phyloP scores from a whole-genome alignment of 169 alveolate genomes.

The Plasmodium gonderi region DNA sequence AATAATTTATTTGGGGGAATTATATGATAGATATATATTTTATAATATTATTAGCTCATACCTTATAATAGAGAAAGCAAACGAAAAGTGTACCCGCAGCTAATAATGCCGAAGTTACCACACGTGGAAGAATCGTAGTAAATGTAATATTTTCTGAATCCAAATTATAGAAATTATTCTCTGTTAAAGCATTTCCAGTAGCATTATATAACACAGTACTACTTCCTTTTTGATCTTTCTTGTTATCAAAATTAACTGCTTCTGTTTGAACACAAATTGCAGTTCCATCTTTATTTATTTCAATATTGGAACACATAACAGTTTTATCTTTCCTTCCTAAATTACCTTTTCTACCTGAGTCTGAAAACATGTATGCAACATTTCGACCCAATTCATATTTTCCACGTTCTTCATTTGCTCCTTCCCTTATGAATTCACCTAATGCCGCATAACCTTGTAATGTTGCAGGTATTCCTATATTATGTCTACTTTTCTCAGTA shows the following conservation, averaged over 20 bases:
- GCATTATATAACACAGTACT: background rate
- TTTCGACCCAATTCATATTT: background rate
- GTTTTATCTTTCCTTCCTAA: background rate
- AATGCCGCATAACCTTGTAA: background rate
- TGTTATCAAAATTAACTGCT: background rate
- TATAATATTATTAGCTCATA: background rate
- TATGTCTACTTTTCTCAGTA: background rate
- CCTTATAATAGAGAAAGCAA: background rate
- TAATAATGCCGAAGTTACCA: background rate
- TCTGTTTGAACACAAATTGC: background rate
- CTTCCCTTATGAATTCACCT: background rate
- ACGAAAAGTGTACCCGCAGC: background rate
- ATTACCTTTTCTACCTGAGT: background rate
- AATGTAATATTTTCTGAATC: background rate
- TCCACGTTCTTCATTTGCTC: background rate
- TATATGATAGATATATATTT: background rate
- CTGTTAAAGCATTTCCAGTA: background rate
- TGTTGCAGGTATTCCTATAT: background rate
- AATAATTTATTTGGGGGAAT: background rate
- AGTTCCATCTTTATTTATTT: background rate
- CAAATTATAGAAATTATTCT: background rate
- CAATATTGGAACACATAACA: background rate
- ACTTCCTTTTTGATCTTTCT: background rate
- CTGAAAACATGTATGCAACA: background rate
- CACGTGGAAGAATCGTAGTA: background rate